A percentile compares a stretch with the other conserved stretches of the same genome.
phyloP scores from a whole-genome alignment of 768 basidiomycete species.

The Rossbeevera mucosa region DNA sequence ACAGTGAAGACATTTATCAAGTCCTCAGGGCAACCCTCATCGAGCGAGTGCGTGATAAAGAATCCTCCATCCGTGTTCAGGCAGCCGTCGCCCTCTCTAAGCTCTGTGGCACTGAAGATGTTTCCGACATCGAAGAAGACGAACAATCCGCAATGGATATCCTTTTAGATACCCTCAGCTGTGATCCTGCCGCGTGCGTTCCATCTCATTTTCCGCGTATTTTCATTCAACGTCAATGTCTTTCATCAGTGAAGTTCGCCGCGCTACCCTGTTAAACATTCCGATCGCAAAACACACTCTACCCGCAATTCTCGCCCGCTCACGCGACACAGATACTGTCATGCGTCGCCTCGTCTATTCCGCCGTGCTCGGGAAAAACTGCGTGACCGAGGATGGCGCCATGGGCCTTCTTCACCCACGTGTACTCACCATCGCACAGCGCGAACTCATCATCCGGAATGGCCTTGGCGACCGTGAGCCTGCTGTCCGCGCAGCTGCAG shows the following conservation, averaged over 20 bases:
- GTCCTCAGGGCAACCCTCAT: slow-evolving; percentile 59
- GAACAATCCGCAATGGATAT: slow-evolving; percentile 46
- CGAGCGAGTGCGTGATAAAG: slow-evolving; percentile 76
- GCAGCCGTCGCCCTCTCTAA: slow-evolving; percentile 77
- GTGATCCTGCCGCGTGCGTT: slow-evolving; percentile 74
- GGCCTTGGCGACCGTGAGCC: slow-evolving; percentile 86
- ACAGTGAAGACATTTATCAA: slow-evolving; percentile 73
- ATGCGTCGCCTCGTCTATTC: slow-evolving; percentile 74
- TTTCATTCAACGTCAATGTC: too few species aligned
- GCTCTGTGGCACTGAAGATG: slow-evolving; percentile 67
- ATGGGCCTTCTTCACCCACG: slow-evolving; percentile 62
- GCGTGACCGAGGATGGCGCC: slow-evolving; percentile 28
- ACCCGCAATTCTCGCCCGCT: slow-evolving; percentile 64
- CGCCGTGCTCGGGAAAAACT: slow-evolving; percentile 47
- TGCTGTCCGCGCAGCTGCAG: slow-evolving; percentile 66
- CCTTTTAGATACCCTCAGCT: slow-evolving; percentile 61
- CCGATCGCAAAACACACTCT: slow-evolving; percentile 54
- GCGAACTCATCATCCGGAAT: slow-evolving; percentile 72
- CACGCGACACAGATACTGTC: slow-evolving; percentile 71
- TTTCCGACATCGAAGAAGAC: slow-evolving; percentile 48
- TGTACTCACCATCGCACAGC: slow-evolving; percentile 61
- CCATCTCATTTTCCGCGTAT: neutral
- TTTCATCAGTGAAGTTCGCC: slow-evolving; percentile 73
- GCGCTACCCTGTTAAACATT: slow-evolving; percentile 69
- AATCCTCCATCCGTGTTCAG: slow-evolving; percentile 68